Evolutionary conservation across 352 stramenopile genomes (phyloP).

Genomic region (Globisporangium nunn): DNA sequence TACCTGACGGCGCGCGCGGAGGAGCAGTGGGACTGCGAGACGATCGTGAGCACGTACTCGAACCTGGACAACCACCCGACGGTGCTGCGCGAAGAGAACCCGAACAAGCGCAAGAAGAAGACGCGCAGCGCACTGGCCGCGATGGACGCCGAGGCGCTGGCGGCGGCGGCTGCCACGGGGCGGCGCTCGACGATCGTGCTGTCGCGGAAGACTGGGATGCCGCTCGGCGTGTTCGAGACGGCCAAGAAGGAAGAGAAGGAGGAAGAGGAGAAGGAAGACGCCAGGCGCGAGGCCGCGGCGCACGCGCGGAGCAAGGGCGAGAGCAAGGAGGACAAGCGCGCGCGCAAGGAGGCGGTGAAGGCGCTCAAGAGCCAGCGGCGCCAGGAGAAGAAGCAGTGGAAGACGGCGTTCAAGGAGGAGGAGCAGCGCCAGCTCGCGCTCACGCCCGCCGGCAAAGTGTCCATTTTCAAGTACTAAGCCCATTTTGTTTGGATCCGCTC

Average conservation of each 20-base stretch:
- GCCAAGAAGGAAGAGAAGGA: constrained; percentile 8
- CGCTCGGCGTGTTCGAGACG: constrained; percentile 87
- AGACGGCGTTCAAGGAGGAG: constrained; percentile 91
- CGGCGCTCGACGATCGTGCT: constrained; percentile 75
- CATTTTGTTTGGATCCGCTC: too few species aligned
- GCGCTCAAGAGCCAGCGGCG: constrained; percentile 85
- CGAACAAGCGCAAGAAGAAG: constrained; percentile 74
- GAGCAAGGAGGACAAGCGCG: constrained; percentile 90
- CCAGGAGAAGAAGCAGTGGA: constrained; percentile 94
- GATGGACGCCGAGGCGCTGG: constrained; percentile 14
- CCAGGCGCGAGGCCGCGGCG: constrained; percentile 8
- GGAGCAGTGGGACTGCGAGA: constrained; percentile 95
- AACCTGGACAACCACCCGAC: constrained; percentile 98
- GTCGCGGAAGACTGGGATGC: constrained; percentile 94
- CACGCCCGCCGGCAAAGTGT: constrained; percentile 54
- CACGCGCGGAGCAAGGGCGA: constrained; percentile 63
- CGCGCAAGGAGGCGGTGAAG: constrained; percentile 90
- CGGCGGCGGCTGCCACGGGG: constrained; percentile 1
- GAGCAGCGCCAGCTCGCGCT: constrained; percentile 69
- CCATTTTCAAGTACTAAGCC: constrained; percentile 67
- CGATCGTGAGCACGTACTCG: constrained; percentile 97
- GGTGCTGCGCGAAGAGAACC: constrained; percentile 70
- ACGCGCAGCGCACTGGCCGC: constrained; percentile 36
- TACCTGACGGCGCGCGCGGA: constrained; percentile 57
- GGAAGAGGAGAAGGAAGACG: constrained; percentile 13